Evolutionary conservation across 768 basidiomycete genomes (phyloP).

Genomic region (Tephrocybe sp.): DNA sequence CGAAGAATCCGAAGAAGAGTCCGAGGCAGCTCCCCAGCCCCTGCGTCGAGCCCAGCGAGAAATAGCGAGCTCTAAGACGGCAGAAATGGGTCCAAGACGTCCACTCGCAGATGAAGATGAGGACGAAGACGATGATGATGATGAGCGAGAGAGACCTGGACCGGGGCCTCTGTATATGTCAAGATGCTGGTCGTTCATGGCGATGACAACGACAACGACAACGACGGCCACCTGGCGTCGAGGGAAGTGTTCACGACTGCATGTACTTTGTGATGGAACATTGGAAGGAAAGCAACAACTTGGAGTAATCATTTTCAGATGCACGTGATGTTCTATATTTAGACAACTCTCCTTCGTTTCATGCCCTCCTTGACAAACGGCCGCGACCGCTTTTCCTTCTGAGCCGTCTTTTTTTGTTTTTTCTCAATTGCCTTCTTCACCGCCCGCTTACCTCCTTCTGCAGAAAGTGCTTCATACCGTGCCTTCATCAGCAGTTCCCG

Average conservation of each 20-base stretch:
- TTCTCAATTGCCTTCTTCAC: conserved; percentile 89
- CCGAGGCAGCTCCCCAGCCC: conserved; percentile 52
- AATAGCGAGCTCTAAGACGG: conserved; percentile 69
- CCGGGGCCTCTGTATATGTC: conserved; percentile 62
- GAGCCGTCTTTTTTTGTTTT: conserved; percentile 81
- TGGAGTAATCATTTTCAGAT: neutral
- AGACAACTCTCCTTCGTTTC: conserved; percentile 20
- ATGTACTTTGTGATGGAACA: neutral
- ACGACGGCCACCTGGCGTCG: neutral
- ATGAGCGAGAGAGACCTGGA: conserved; percentile 28
- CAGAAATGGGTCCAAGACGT: conserved; percentile 50
- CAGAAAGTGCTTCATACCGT: conserved; percentile 75
- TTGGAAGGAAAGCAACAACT: neutral
- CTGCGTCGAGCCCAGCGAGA: conserved; percentile 68
- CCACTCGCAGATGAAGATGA: conserved; percentile 36
- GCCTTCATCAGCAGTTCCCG: conserved; percentile 71
- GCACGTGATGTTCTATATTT: conserved; percentile 12
- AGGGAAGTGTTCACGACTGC: neutral
- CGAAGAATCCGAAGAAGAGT: conserved; percentile 39
- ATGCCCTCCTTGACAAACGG: conserved; percentile 44
- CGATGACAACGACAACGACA: conserved; percentile 8
- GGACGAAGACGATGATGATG: conserved; percentile 37
- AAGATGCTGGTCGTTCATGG: conserved; percentile 12
- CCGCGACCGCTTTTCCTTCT: conserved; percentile 86
- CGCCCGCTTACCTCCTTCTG: conserved; percentile 72